phyloP scores from a whole-genome alignment of 257 asterid species.

The Verbascum thapsus region DNA sequence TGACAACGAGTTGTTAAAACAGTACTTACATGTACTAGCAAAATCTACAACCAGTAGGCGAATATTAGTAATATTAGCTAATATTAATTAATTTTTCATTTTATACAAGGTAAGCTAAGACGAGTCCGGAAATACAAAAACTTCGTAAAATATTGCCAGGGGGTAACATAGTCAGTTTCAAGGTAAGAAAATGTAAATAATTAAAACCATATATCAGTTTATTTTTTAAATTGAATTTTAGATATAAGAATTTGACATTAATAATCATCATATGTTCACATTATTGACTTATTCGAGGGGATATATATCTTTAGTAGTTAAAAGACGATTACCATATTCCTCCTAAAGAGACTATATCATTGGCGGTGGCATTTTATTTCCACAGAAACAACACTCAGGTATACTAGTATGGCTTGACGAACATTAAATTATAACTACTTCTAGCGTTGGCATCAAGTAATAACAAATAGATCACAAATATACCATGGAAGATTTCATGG shows the following conservation, averaged over 20 bases:
- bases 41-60: slow-evolving; percentile 6
- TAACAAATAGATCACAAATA: background rate
- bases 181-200: too few relatives aligned
- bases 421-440: too few relatives aligned
- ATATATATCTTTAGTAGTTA: background rate
- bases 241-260: background rate
- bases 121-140: background rate
- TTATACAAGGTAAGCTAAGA: background rate
- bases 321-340: background rate
- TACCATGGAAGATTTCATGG: background rate
- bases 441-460: background rate
- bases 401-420: background rate
- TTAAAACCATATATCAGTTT: background rate
- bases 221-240: background rate
- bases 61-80: slow-evolving; percentile 9
- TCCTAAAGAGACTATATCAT: background rate
- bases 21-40: slow-evolving; percentile 6
- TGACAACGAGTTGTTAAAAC: slow-evolving; percentile 9
- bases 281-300: background rate
- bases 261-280: background rate
- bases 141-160: too few relatives aligned
- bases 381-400: background rate
- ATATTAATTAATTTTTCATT: background rate
- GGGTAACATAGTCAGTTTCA: too few relatives aligned
- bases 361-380: background rate